phyloP scores from a whole-genome alignment of 306 rosid genomes.

The Fragaria nilgerrensis region DNA sequence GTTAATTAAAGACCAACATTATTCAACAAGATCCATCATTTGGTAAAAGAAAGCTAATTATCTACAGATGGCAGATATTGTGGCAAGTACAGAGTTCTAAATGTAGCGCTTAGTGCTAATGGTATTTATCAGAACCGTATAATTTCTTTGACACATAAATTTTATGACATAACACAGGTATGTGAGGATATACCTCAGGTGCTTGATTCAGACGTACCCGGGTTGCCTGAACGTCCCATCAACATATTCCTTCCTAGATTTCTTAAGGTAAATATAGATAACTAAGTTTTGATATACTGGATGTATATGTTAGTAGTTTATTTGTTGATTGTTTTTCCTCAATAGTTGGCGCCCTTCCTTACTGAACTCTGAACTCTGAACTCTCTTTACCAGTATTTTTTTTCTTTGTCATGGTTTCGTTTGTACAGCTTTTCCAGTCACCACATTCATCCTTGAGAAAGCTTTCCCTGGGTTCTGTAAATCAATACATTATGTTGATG shows the following conservation, averaged over 20 bases:
- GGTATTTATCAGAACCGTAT: background rate
- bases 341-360: background rate
- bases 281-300: constrained; percentile 1
- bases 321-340: background rate
- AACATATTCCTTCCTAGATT: constrained; percentile 82
- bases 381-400: background rate
- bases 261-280: constrained; percentile 52
- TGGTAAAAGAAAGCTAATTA: background rate
- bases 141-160: constrained; percentile 4
- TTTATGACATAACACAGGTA: constrained; percentile 44
- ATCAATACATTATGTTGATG: constrained; percentile 93
- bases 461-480: constrained; percentile 92
- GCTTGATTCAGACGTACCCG: constrained; percentile 89
- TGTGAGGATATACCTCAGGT: constrained; percentile 98
- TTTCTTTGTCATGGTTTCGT: constrained; percentile 17
- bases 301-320: background rate
- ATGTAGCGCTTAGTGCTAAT: background rate
- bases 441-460: constrained; percentile 81
- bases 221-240: constrained; percentile 95
- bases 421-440: constrained; percentile 81
- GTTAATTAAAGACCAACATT: background rate
- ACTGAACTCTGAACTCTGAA: background rate
- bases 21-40: background rate
- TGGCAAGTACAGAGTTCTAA: background rate
- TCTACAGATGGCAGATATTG: background rate